Evolutionary conservation across 2,329 filamentous ascomycete species (phyloP), one percentile per base, ranked within the genome.

Genomic region (Periglandula ipomoeae): DNA sequence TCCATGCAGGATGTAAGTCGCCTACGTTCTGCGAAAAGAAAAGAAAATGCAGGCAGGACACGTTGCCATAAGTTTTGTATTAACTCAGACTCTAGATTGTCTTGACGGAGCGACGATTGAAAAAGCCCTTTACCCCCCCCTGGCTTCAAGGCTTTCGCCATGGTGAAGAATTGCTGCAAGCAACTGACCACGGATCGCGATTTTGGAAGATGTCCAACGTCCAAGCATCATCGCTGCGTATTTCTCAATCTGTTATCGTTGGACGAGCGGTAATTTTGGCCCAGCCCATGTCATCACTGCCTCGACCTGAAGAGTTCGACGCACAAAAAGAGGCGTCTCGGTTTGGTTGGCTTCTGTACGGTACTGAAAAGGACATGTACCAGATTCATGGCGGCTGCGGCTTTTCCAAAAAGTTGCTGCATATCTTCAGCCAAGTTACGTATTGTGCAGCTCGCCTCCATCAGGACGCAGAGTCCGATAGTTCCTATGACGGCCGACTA

Each of bases 341-440:
- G 22, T 70, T 70, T 44, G 62, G 59, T 7, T 70, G 68, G 65
- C 59, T 70, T 8, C 56, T 68, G 0, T 68, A 70, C 38, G 67
- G 66, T 3, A 61, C 60, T 0, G 56, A 61, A 30, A 52, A 49
- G 17, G 64, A 68, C 10, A 61, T 64, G 52, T 63, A 60, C 30
- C 59, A 68, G 46, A 67, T 70, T 4, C 68, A 70, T 41, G 68
- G 68, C 8, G 67, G 65, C 0, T 70, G 67, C 42, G 68, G 68
- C 9, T 70, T 70, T 48, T 70, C 67, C 0, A 68, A 66, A 46
- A 65, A 62, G 37, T 55, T 70, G 4, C 58, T 70, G 20, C 61
- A 69, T 42, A 58, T 56, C 10, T 58, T 70, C 38, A 64, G 64
- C 37, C 65, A 68, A 40, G 63, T 70, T 27, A 68, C 68, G 4